Conservation (phyloP, 345 rosid species). For the Eucalyptus erythrocorys region DNA sequence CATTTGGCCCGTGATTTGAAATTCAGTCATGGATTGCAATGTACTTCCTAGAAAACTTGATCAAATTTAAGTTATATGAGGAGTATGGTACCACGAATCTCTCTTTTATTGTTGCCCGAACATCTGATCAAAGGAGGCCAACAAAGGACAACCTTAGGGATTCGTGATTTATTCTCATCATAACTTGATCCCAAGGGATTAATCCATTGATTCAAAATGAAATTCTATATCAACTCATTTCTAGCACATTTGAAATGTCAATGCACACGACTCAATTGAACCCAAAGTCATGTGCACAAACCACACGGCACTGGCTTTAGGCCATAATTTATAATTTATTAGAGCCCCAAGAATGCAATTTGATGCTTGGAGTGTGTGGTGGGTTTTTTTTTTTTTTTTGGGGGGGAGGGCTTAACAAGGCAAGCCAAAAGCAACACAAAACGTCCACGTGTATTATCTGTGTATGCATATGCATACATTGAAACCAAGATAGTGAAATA, state of each 20-base stretch:
- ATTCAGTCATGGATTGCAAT: neutral
- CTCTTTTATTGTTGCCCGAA: neutral
- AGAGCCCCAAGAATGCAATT: neutral
- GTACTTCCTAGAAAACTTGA: neutral
- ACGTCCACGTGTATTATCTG: neutral
- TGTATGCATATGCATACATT: neutral
- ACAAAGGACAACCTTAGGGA: neutral
- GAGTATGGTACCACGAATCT: neutral
- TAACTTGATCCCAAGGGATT: neutral
- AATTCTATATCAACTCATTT: neutral
- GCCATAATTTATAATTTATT: neutral
- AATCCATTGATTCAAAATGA: neutral
- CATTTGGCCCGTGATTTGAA: neutral
- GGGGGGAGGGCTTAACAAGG: neutral
- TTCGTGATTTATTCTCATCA: neutral
- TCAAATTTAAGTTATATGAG: neutral
- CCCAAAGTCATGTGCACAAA: neutral
- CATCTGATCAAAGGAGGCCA: neutral
- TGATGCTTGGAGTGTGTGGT: neutral
- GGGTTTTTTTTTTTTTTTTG: neutral
- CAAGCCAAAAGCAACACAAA: neutral
- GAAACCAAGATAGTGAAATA: neutral
- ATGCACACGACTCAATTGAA: neutral
- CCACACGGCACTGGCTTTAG: neutral
- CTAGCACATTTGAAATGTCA: neutral